Evolutionary conservation across 176 grass and related monocot genomes (phyloP).

Genomic region (Rhynchospora breviuscula): DNA sequence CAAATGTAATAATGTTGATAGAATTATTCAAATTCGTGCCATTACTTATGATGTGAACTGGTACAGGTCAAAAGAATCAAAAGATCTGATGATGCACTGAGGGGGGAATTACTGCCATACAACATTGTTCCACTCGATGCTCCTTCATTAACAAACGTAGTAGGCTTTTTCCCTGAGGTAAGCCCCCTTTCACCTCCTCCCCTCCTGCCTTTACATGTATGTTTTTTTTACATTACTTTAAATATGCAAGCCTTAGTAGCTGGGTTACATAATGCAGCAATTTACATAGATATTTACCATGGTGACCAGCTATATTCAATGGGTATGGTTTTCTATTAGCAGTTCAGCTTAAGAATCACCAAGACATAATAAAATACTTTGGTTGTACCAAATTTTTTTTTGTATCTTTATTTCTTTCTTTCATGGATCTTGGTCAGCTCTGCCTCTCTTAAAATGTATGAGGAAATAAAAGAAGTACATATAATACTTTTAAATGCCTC

Average conservation of each 20-base stretch:
- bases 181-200: background rate
- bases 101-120: conserved; percentile 75
- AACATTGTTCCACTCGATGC: conserved; percentile 93
- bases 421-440: background rate
- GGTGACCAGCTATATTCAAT: background rate
- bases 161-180: conserved; percentile 92
- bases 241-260: background rate
- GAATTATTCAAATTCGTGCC: background rate
- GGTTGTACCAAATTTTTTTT: background rate
- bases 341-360: background rate
- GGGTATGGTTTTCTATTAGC: background rate
- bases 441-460: background rate
- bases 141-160: conserved; percentile 65
- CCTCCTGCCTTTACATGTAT: background rate
- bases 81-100: conserved; percentile 63
- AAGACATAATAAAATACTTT: background rate
- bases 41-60: background rate
- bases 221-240: background rate
- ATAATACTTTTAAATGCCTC: background rate
- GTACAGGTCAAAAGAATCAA: conserved; percentile 72
- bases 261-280: background rate
- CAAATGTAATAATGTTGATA: conserved; percentile 12
- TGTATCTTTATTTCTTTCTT: background rate
- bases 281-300: background rate
- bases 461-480: background rate